Base-by-base conservation (phyloP, 192 early-diverging fungal species). In the Backusella liffmaniae region DNA sequence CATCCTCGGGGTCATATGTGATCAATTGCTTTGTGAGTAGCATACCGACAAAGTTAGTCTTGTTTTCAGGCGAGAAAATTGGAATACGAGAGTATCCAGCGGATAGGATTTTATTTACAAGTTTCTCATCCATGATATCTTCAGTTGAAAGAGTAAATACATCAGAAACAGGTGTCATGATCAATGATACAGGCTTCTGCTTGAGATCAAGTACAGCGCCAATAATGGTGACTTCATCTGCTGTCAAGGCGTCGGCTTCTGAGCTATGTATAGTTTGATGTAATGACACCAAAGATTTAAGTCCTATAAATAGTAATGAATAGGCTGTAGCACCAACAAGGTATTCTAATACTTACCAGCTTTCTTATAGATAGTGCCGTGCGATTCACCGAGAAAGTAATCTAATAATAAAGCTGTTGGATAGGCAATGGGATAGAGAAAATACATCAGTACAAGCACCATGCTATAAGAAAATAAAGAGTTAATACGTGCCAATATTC, bases 331-430 rank as follows among this genome's bases (percentile, higher is more conserved):
- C 29, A 67, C 3, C 6, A 44, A 35, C 35, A 13, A 18, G 10
- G 16, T 8, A 42, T 30, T 39, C 23, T 15, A 77, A 51, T 23
- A 62, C 6, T 77, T 86, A 85, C 85, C 85, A 21, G 90, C 87
- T 73, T 90, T 90, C 34, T 93, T 88, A 79, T 97, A 99, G 15
- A 94, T 90, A n/a, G 92, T 93, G 51, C 96, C 96, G 70, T 95
- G 92, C 70, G 90, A 88, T 65, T 94, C 88, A 3, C 97, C 97
- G 46, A 99, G 76, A 51, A 94, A 85, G 39, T 82, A 91, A 80
- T 99, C 97, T 51, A 99, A 86, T 4, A 98, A 78, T 76, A 89
- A 79, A 12, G 96, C 92, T 42, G 96, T 96, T 4, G 97, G 97
- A 76, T 95, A 96, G 1, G 94, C 90, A 0, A 91, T 70, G 0